Percentiles rank a stretch among this genome's conserved stretches.
Conservation (phyloP, 352 stramenopile species). For the Pythium inflatum region DNA sequence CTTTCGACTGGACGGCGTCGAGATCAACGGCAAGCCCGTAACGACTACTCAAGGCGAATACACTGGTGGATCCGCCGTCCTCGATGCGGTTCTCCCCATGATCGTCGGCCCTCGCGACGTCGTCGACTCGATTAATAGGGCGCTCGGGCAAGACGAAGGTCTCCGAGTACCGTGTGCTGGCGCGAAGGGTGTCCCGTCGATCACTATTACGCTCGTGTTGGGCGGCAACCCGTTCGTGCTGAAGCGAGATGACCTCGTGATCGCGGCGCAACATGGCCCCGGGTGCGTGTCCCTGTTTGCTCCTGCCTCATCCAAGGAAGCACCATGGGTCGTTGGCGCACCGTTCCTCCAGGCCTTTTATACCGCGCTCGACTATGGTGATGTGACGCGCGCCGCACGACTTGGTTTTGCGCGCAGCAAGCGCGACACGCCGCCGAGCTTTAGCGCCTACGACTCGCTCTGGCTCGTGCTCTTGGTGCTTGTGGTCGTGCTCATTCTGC, state of each 20-base stretch:
- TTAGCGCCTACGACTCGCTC: slow-evolving; percentile 28
- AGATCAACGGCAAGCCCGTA: slow-evolving; percentile 13
- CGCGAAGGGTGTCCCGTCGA: neutral
- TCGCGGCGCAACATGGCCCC: neutral
- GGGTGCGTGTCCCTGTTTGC: slow-evolving; percentile 25
- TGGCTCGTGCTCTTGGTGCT: slow-evolving; percentile 22
- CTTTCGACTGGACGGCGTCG: slow-evolving; percentile 13
- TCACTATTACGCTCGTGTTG: slow-evolving; percentile 14
- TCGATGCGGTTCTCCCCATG: slow-evolving; percentile 16
- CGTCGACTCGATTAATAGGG: slow-evolving; percentile 20
- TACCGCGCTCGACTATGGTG: slow-evolving; percentile 26
- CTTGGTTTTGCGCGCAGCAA: slow-evolving; percentile 24
- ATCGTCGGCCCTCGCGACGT: slow-evolving; percentile 17
- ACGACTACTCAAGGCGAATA: neutral
- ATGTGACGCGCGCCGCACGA: neutral
- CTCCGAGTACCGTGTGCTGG: slow-evolving; percentile 1
- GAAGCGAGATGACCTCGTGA: slow-evolving; percentile 8
- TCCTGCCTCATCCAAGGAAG: too few relatives aligned
- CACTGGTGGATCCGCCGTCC: neutral
- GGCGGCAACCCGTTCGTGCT: slow-evolving; percentile 10
- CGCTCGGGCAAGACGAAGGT: slow-evolving; percentile 10
- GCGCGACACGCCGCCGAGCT: slow-evolving; percentile 1
- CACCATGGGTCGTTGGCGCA: slow-evolving; percentile 24
- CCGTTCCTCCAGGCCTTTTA: slow-evolving; percentile 30
- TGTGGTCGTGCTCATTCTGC: slow-evolving; percentile 24